Base-by-base conservation (phyloP, 768 basidiomycete species). In the Chalciporus sphaerocephalus region DNA sequence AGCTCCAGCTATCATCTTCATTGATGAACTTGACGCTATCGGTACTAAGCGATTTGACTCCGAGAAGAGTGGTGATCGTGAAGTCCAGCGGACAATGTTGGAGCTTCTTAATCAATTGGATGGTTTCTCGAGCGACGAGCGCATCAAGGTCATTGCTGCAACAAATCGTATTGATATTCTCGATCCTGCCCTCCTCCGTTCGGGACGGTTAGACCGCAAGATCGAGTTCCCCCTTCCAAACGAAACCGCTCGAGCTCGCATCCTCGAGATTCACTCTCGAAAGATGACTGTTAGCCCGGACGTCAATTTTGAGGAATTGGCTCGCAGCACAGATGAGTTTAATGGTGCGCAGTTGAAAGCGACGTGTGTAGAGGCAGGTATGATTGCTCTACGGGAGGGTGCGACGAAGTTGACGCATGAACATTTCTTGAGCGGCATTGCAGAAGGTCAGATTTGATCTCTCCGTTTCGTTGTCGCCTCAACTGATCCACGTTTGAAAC, bases 51-150 rank as follows among this genome's bases (percentile, higher is more conserved):
- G 96, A 7, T 98, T 98, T 61, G 96, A 99, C 61, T 93, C 90
- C 15, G 95, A 98, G 69, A 99, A 98, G 78, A 91, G 91, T 59
- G 96, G 96, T 51, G 96, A 99, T 67, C 81, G 96, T 63, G 96
- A 99, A 65, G 96, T 99, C n/a, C 96, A 99, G 68, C 74, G 96
- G 51, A 99, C 96, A n/a, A 99, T 99, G 96, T 74, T 99, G 61
- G 96, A 99, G 64, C 76, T 99, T 36, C 80, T 99, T 52, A 99
- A 99, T 66, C 96, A 99, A 68, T 74, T 98, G 34, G 96, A 99
- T 59, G 96, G 96, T 23, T 99, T 99, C 70, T 87, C 91, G 49
- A 93, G 90, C 55, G 94, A 98, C 59, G 90, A 93, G 47, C 80
- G 94, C 52, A 99, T 99, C 74, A 99, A 99, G 83, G 95, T 98